Evolutionary conservation across 768 basidiomycete species (phyloP).

Genomic region (Podaxis sp.): DNA sequence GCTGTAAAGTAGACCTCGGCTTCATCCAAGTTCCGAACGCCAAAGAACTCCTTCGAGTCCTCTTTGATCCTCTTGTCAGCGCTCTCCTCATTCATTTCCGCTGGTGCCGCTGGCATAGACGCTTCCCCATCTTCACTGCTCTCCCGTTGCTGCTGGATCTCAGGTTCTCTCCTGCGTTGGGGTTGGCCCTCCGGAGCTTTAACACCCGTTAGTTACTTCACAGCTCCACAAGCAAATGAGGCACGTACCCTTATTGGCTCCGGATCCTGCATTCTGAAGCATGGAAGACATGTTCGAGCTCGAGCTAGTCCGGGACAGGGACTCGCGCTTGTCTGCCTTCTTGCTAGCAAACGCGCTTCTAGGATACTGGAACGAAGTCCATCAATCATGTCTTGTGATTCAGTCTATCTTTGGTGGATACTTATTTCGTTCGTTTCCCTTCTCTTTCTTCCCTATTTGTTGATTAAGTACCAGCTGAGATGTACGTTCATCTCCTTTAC

Average conservation of each 20-base stretch:
- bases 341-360: too few relatives aligned
- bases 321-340: slow-evolving; percentile 65
- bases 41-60: slow-evolving; percentile 86
- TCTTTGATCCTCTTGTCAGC: slow-evolving; percentile 77
- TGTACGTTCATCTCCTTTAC: too few relatives aligned
- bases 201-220: neutral
- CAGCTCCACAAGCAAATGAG: neutral
- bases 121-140: slow-evolving; percentile 52
- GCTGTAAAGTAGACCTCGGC: slow-evolving; percentile 83
- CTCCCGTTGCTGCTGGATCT: slow-evolving; percentile 48
- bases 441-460: too few relatives aligned
- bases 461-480: too few relatives aligned
- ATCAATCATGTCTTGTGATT: slow-evolving; percentile 62
- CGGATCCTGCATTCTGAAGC: slow-evolving; percentile 64
- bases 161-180: slow-evolving; percentile 60
- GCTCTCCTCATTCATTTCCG: slow-evolving; percentile 62
- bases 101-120: slow-evolving; percentile 31
- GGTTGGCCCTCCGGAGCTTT: slow-evolving; percentile 45
- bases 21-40: slow-evolving; percentile 80
- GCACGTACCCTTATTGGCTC: slow-evolving; percentile 55
- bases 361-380: too few relatives aligned
- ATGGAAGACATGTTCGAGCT: slow-evolving; percentile 86
- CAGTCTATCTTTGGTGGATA: too few relatives aligned
- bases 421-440: too few relatives aligned
- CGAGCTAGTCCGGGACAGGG: slow-evolving; percentile 78